Evolutionary conservation across 2,329 filamentous ascomycete genomes (phyloP), one percentile per base, ranked within the genome.

Genomic region (Fusarium avenaceum): DNA sequence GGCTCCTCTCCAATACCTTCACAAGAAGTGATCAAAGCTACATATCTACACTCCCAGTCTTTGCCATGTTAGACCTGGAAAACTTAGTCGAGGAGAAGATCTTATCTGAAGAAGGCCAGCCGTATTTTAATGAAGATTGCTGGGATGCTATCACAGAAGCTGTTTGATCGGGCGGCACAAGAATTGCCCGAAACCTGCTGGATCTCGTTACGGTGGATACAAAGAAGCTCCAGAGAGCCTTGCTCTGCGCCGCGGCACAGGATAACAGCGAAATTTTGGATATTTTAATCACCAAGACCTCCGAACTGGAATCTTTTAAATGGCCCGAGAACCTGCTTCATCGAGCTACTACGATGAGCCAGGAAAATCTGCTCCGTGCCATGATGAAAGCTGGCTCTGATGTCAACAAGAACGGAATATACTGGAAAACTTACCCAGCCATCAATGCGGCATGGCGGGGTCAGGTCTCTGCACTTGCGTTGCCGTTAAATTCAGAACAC

Each of bases 111-210:
- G 20, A 17, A 0, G 1, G 4, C 14, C 32, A 39, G 1, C 32
- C 24, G 8, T 15, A 22, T 32, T 24, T 54, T 6, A 30, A n/a
- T n/a, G n/a, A 22, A 5, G 7, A 38, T 8, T 55, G 43, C n/a
- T 49, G 52, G 52, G 15, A 24, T n/a, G 19, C 52, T 10, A 49
- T 49, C 6, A 40, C 4, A 15, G 52, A 55, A 11, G 43, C 32
- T 4, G n/a, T 54, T 17, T 10, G 51, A 30, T 35, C 6, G 3
- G 42, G 42, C 1, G 30, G 33, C 10, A 47, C 8, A 2, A 1
- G 1, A 7, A 39, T 54, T 10, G 30, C n/a, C 3, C n/a, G 5
- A 10, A 22, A 2, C 2, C 22, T 54, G 4, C 7, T 54, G 2
- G 7, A 22, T 10, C 32, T 13, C 2, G 42, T 20, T 2, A n/a